Evolutionary conservation across 148 eudicot genomes (phyloP), one percentile per base, ranked within the genome.

Genomic region (Vaccinium darrowii): DNA sequence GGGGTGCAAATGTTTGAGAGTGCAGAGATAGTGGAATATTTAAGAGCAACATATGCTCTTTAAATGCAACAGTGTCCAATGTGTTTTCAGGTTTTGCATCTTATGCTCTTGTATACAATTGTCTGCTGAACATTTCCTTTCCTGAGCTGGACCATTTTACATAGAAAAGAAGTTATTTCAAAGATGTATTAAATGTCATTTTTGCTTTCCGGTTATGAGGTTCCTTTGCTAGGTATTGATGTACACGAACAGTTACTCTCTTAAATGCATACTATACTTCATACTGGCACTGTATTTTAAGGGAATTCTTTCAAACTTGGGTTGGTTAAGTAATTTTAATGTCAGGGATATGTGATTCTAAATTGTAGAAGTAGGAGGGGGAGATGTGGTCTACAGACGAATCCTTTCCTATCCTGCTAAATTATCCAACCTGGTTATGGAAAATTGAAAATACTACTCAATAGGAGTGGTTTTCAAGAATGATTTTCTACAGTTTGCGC

Each of bases 1-100:
- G 99, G 99, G 56, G 92, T 97, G 82, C 88, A 95, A 85, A 95
- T 95, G 98, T 97, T 95, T 83, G 98, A 95, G 85, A 97, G 99
- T 85, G 98, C 98, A 49, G 98, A 95, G 75, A 97, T 97, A 36
- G 90, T 97, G n/a, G 98, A 97, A 33, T 97, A 95, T 81, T 84
- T 95, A 63, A 89, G 85, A 91, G 95, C 98, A 84, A 95, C 99
- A 63, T 97, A 97, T 73, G 93, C 93, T 84, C 87, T 91, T 76
- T 94, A 82, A 91, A 60, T 67, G 60, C 84, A 80, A 50, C 73
- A 25, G 33, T 75, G 23, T 71, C 83, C 18, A 33, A 33, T 19
- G 25, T 74, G 21, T 83, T 84, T 27, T 63, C 63, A 85, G 47
- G 52, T 78, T 79, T 47, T 78, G 73, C 49, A 69, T 52, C 82